Evolutionary conservation across 2,329 filamentous ascomycete genomes (phyloP).

Genomic region (Neonectria faginata): DNA sequence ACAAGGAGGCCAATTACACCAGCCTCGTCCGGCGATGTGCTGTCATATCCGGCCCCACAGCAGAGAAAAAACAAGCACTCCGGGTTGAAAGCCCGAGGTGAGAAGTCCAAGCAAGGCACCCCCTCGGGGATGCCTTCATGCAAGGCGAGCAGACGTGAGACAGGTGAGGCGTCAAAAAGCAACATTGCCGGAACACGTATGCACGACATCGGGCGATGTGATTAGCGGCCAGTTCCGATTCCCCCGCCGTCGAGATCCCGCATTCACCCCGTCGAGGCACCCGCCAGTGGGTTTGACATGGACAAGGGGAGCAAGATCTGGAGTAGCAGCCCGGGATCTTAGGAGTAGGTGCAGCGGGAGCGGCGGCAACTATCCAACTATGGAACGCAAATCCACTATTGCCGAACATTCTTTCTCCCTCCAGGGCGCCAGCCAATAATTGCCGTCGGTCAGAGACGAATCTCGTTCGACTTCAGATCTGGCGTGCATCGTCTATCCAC

Average conservation of each 20-base stretch:
- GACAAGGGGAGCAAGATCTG: constrained; percentile 8
- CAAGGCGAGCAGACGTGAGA: constrained; percentile 7
- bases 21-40: constrained; percentile 20
- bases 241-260: constrained; percentile 19
- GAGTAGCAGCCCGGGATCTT: neutral
- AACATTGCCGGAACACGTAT: constrained; percentile 13
- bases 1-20: constrained; percentile 14
- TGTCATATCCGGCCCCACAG: constrained; percentile 25
- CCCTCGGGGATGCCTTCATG: constrained; percentile 2
- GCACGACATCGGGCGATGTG: constrained; percentile 23
- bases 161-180: neutral
- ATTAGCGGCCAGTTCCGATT: constrained; percentile 27
- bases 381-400: constrained; percentile 4
- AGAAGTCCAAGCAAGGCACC: neutral
- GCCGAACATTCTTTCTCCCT: constrained; percentile 6
- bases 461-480: constrained; percentile 22
- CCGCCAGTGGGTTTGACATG: neutral
- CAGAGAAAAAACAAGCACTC: constrained; percentile 16
- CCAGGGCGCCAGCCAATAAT: constrained; percentile 5
- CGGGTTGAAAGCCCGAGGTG: neutral
- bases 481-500: constrained; percentile 18
- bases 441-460: neutral
- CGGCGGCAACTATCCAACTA: constrained; percentile 14
- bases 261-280: constrained; percentile 19
- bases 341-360: constrained; percentile 17